These are phyloP conservation scores for Naganishia sp. DNA, from an alignment of 1,284 basidiomycete species.

Conservation along the genomic window DNA sequence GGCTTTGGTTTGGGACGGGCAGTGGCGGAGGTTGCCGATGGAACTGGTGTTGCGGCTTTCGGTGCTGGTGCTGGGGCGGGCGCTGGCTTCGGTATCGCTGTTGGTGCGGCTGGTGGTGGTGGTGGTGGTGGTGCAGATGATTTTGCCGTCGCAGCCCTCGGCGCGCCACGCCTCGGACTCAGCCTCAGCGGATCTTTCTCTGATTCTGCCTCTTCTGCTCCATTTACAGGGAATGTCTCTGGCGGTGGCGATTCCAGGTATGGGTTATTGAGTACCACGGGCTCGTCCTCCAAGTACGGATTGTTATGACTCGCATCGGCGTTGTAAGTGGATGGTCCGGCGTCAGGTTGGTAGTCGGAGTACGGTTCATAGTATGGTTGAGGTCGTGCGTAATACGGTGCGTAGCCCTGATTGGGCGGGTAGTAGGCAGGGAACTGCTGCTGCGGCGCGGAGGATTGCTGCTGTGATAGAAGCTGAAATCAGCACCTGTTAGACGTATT, in stretches of 20 bases:
- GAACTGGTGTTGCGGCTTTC: background rate
- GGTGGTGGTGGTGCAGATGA: background rate
- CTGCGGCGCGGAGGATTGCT: no score
- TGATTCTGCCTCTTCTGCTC: background rate
- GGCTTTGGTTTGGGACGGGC: background rate
- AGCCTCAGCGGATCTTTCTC: background rate
- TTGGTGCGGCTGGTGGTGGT: background rate
- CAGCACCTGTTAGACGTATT: no score
- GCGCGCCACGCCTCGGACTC: no score
- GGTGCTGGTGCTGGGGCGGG: background rate
- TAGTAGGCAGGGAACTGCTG: no score
- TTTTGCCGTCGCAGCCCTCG: no score
- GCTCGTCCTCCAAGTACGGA: conserved; percentile 22
- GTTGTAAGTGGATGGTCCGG: no score
- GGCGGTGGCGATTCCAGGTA: conserved; percentile 21
- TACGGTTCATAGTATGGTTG: no score
- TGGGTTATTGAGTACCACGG: conserved; percentile 1
- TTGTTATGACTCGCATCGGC: background rate
- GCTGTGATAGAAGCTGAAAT: no score
- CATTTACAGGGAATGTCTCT: background rate
- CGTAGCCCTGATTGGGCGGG: no score
- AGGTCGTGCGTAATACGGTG: no score
- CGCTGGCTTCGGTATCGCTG: background rate
- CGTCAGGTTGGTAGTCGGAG: no score
- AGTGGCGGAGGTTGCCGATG: background rate